phyloP scores from a whole-genome alignment of 2,329 filamentous ascomycete genomes.

The Epichloe aotearoae region DNA sequence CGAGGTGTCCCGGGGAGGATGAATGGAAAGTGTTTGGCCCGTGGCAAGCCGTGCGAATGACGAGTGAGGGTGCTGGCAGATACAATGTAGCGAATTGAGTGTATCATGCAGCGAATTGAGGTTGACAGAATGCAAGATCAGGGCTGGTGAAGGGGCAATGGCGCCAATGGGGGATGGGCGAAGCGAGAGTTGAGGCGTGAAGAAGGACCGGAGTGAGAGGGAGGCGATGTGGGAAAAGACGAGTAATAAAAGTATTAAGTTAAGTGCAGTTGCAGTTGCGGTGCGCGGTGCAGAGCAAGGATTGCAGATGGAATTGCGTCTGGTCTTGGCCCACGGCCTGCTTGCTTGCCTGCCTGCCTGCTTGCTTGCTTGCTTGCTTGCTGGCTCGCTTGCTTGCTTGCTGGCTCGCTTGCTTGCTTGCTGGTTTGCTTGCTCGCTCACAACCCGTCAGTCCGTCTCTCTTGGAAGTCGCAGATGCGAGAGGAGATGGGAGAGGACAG shows the following conservation, averaged over 20 bases:
- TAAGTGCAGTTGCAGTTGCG: not conserved
- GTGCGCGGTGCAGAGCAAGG: not conserved
- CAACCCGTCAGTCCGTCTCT: not conserved
- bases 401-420: not conserved
- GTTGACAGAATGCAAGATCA: slow-evolving; percentile 3
- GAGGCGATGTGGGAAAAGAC: slow-evolving; percentile 4
- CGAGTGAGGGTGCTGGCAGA: not conserved
- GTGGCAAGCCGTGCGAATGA: not conserved
- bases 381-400: not conserved
- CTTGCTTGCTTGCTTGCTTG: not conserved
- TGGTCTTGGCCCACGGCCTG: not conserved
- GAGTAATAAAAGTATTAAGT: slow-evolving; percentile 4
- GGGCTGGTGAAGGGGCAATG: slow-evolving; percentile 31
- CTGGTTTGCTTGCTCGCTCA: not conserved
- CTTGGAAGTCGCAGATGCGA: not conserved
- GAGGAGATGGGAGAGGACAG: not conserved
- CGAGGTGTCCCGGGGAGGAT: slow-evolving; percentile 6
- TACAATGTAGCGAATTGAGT: not conserved
- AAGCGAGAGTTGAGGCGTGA: slow-evolving; percentile 5
- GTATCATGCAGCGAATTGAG: not conserved
- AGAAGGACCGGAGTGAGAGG: not conserved
- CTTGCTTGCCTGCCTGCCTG: not conserved
- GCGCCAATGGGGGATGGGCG: slow-evolving; percentile 33
- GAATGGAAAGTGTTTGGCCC: slow-evolving; percentile 8
- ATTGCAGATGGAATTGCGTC: slow-evolving; percentile 1